A percentile compares a stretch with the other conserved stretches of the same genome.
Conservation (phyloP, 768 basidiomycete genomes). For the Rhizopogon sp. region DNA sequence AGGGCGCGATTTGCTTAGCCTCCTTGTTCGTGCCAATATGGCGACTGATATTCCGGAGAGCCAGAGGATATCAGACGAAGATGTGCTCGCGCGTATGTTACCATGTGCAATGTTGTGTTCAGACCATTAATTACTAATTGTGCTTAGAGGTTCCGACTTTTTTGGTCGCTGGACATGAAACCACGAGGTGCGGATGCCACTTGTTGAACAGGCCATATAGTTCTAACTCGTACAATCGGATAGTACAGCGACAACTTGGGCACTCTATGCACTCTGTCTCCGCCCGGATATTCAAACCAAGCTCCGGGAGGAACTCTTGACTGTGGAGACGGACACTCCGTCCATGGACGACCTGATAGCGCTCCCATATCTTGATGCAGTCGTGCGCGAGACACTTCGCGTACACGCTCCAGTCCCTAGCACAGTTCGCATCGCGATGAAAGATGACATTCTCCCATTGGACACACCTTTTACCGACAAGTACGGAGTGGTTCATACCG, state of each 20-base stretch:
- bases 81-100: constrained; percentile 52
- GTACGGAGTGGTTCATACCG: constrained; percentile 35
- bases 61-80: constrained; percentile 56
- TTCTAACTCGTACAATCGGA: background rate
- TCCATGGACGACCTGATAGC: constrained; percentile 65
- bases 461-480: constrained; percentile 39
- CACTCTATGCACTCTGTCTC: constrained; percentile 49
- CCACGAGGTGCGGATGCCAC: constrained; percentile 36
- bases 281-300: constrained; percentile 44
- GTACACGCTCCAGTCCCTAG: constrained; percentile 46
- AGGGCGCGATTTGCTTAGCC: constrained; percentile 52
- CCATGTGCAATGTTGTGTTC: too few species aligned
- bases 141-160: constrained; percentile 56
- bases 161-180: constrained; percentile 56
- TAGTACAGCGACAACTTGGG: constrained; percentile 48
- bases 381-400: constrained; percentile 57
- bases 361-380: constrained; percentile 65
- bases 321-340: constrained; percentile 49
- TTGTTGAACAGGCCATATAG: background rate
- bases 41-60: constrained; percentile 50
- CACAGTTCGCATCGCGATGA: constrained; percentile 38
- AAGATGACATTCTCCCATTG: constrained; percentile 52
- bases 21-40: constrained; percentile 62
- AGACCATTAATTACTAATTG: background rate
- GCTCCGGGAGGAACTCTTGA: constrained; percentile 53